Conservation (phyloP, 805 yeast species). For the Kodamaea restingae region DNA sequence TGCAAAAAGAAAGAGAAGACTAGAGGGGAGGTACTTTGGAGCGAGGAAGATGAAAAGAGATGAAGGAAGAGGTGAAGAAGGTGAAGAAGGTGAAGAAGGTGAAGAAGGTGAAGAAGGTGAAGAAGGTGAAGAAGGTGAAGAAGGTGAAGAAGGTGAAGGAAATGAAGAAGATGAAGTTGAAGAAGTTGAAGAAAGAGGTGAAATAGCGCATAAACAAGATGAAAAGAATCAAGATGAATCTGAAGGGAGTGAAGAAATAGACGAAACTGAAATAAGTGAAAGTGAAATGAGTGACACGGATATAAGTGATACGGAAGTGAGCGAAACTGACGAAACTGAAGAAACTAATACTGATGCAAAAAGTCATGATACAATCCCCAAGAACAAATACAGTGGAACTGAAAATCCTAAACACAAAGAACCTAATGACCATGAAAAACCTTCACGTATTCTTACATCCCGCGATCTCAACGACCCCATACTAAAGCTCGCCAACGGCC, state of each 20-base stretch:
- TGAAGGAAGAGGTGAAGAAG: slow-evolving; percentile 1
- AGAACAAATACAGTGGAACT: no score
- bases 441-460: no score
- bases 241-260: slow-evolving; percentile 7
- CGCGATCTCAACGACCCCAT: neutral
- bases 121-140: neutral
- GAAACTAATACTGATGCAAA: no score
- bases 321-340: no score
- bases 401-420: no score
- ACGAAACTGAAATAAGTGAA: no score
- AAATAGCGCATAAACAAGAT: no score
- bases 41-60: slow-evolving; percentile 4
- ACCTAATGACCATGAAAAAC: no score
- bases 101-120: slow-evolving; percentile 10
- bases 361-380: no score
- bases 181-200: slow-evolving; percentile 2
- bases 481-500: neutral
- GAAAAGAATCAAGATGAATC: slow-evolving; percentile 10
- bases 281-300: no score
- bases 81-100: slow-evolving; percentile 1
- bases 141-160: slow-evolving; percentile 6
- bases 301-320: no score
- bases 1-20: neutral
- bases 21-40: no score
- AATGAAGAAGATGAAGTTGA: slow-evolving; percentile 7